Conservation (phyloP, 2,329 filamentous ascomycete genomes). For the Neoscytalidium dimidiatum region DNA sequence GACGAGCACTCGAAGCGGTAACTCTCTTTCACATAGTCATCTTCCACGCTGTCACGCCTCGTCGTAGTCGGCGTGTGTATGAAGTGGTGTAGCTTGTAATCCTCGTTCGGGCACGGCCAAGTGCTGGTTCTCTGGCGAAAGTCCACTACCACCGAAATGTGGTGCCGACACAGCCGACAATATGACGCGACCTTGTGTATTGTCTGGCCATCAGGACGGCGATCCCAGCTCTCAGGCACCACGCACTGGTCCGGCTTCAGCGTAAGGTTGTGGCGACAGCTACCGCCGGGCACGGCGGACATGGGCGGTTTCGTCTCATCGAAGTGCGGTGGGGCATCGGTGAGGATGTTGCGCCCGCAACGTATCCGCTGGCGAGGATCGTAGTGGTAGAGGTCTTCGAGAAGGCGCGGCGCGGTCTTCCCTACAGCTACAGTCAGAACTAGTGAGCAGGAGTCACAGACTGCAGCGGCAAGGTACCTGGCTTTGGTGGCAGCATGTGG, state of each 20-base stretch:
- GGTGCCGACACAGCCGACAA: slow-evolving; percentile 63
- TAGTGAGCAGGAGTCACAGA: not conserved
- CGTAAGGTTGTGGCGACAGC: slow-evolving; percentile 62
- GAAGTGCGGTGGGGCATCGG: slow-evolving; percentile 58
- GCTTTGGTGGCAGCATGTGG: slow-evolving; percentile 1
- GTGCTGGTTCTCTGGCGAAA: slow-evolving; percentile 46
- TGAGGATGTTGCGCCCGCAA: slow-evolving; percentile 57
- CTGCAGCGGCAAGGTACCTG: slow-evolving; percentile 7
- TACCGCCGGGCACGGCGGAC: slow-evolving; percentile 41
- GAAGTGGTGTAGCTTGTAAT: slow-evolving; percentile 65
- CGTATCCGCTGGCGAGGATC: slow-evolving; percentile 50
- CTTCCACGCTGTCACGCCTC: slow-evolving; percentile 20
- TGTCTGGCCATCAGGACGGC: slow-evolving; percentile 38
- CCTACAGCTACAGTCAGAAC: slow-evolving; percentile 30
- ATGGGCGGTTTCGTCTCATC: slow-evolving; percentile 36
- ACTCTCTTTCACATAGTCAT: slow-evolving; percentile 29
- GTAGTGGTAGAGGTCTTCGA: slow-evolving; percentile 54
- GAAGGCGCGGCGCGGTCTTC: slow-evolving; percentile 53
- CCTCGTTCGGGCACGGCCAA: slow-evolving; percentile 48
- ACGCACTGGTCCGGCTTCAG: slow-evolving; percentile 58
- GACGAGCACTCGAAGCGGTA: slow-evolving; percentile 61
- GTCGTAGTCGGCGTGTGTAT: slow-evolving; percentile 41
- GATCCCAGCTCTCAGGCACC: slow-evolving; percentile 45
- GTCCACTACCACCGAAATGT: slow-evolving; percentile 60
- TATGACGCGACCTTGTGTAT: slow-evolving; percentile 61